Evolutionary conservation across 306 rosid genomes (phyloP), one percentile per base, ranked within the genome.

Genomic region (Trifolium fragiferum): DNA sequence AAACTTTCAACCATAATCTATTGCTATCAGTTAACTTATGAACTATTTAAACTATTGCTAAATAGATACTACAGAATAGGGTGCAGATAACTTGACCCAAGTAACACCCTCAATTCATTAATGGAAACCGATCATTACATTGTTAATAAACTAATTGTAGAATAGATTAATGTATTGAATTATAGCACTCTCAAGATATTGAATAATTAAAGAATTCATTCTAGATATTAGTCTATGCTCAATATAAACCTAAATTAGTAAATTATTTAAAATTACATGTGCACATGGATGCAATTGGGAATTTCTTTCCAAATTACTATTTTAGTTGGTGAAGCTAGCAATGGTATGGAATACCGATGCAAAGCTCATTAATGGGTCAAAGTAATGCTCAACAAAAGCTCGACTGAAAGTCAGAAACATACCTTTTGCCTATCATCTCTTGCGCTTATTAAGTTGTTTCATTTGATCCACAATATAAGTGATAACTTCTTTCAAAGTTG

Each of bases 401-500:
- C 61, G 55, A 73, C 44, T 15, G 23, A 63, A 72, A 38, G 68
- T 69, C 46, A 4, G 33, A 64, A 84, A 43, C 32, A 75, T 62
- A 84, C 90, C 87, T 84, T 77, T 79, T 81, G 67, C 37, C 79
- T 89, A 87, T 58, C 71, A 21, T 85, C 92, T 86, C 85, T 80
- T 92, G 74, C 99, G 95, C 88, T 94, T 92, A n/a, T n/a, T n/a
- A 9, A 63, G 79, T 19, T 76, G 66, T 81, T 80, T 91, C 67
- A 90, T 85, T 5, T 68, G 85, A 21, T 71, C 74, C 72, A 88
- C 50, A 30, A 84, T 82, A 59, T 80, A 89, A 72, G 68, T 54
- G 21, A 92, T 85, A 10, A 90, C 97, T 86, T 94, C 99, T 88
- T 92, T 94, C 76, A 92, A 40, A 12, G 97, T 92, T 20, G 99